Base-by-base conservation (phyloP, 371 early-diverging fungal genomes). In the Actinomucor elegans region DNA sequence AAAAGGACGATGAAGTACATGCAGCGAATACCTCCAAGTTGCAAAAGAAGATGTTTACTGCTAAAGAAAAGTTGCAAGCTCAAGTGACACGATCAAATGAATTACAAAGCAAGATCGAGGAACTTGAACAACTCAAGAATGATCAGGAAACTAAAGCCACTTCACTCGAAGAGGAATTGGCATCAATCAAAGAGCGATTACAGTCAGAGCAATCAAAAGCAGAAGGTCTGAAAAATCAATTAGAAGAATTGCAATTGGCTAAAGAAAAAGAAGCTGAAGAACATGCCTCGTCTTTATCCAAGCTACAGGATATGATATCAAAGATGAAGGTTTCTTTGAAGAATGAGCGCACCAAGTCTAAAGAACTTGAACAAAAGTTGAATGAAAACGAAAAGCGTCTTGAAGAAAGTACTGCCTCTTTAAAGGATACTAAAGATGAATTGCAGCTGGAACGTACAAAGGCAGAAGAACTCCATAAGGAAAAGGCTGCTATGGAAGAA, bases 11-110 rank as follows among this genome's bases (percentile, higher is more conserved):
- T 5, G 41, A 51, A 6, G 27, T 17, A 8, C 38, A 51, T 31
- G 15, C 37, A 11, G 23, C 47, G 9, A 18, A 37, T 11, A 3
- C 38, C 5, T 20, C 28, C 21, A 29, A 38, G 18, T 21, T 46
- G 11, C 29, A 55, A 23, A 38, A 47, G 29, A 38, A 55, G 20
- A 36, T 55, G 47, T 15, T 26, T 12, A 24, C n/a, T n/a, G n/a
- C n/a, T n/a, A n/a, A 29, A 12, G 37, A 45, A 18, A 18, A 45
- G 2, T 15, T 20, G 2, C 27, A 45, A 28, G 14, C 48, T 18
- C 35, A 55, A 32, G 38, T 33, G 17, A 28, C 14, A 15, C 32
- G 38, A 5, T n/a, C 26, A 12, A 33, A 48, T 1, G 42, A 50
- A 20, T 21, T 43, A 10, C 43, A 49, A 35, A 14, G 17, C 5